Conservation (phyloP, 2,329 filamentous ascomycete genomes). For the Aspergillus unguis region DNA sequence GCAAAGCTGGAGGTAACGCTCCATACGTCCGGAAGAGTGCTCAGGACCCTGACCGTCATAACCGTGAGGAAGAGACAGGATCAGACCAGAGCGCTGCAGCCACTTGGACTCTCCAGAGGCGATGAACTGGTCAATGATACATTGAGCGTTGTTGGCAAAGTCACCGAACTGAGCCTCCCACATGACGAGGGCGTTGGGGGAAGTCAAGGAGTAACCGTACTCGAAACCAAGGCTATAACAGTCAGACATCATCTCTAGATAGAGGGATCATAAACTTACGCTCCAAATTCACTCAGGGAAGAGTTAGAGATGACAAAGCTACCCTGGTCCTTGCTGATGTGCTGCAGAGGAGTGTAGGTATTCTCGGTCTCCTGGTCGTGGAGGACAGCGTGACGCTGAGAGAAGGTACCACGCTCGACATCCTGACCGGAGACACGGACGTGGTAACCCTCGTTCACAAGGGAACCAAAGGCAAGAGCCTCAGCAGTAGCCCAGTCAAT, state of each 20-base stretch:
- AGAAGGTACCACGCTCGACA: slow-evolving; percentile 99
- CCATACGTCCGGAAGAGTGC: slow-evolving; percentile 95
- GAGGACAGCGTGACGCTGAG: slow-evolving; percentile 92
- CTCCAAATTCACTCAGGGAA: slow-evolving; percentile 70
- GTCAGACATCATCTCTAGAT: slow-evolving; percentile 40
- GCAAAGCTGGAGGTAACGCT: slow-evolving; percentile 93
- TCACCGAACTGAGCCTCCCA: slow-evolving; percentile 99
- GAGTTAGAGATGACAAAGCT: slow-evolving; percentile 98
- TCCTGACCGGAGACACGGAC: slow-evolving; percentile 98
- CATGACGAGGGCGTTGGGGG: slow-evolving; percentile 95
- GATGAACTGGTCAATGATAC: slow-evolving; percentile 98
- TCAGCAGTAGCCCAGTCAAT: slow-evolving; percentile 98
- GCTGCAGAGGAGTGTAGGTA: slow-evolving; percentile 88
- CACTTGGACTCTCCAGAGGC: slow-evolving; percentile 97
- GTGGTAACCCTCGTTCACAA: slow-evolving; percentile 91
- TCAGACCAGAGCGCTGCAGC: slow-evolving; percentile 95
- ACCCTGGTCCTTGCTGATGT: slow-evolving; percentile 86
- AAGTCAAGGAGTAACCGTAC: slow-evolving; percentile 96
- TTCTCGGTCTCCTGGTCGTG: slow-evolving; percentile 95
- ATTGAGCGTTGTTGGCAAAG: slow-evolving; percentile 99
- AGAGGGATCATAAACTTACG: slow-evolving; percentile 41
- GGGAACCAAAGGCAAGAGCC: slow-evolving; percentile 86
- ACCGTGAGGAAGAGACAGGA: slow-evolving; percentile 94
- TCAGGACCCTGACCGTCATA: slow-evolving; percentile 98
- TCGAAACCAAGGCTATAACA: slow-evolving; percentile 84